Evolutionary conservation across 352 stramenopile species (phyloP).

Genomic region (Phytophthora constricta): DNA sequence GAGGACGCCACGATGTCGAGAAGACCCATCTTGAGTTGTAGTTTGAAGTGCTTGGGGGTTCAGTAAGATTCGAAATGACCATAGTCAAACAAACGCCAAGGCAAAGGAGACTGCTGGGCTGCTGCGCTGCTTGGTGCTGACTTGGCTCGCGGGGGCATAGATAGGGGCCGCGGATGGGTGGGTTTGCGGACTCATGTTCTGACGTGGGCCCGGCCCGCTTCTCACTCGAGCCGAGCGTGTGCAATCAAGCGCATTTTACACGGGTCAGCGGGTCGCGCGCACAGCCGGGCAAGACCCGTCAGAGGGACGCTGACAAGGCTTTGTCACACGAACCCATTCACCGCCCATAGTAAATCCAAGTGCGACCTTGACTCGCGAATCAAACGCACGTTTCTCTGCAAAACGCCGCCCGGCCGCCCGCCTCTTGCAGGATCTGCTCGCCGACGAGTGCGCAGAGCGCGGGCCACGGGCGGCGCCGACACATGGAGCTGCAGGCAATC

Average conservation of each 20-base stretch:
- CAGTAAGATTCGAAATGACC: conserved; percentile 47
- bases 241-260: conserved; percentile 2
- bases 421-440: too few species aligned
- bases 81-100: background rate
- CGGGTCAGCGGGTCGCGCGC: background rate
- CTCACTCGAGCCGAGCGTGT: background rate
- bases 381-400: background rate
- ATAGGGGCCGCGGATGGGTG: background rate
- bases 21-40: conserved; percentile 69
- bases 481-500: background rate
- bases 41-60: conserved; percentile 21
- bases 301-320: conserved; percentile 1
- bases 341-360: background rate
- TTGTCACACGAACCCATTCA: background rate
- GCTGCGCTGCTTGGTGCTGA: conserved; percentile 20
- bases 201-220: background rate
- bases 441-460: too few species aligned
- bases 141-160: background rate
- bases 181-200: background rate
- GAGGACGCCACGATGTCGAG: conserved; percentile 89
- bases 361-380: background rate
- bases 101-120: background rate
- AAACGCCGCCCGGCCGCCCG: background rate
- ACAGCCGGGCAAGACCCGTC: background rate
- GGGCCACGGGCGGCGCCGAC: background rate